These are phyloP conservation scores for Hymenochaete sp. DNA, from an alignment of 1,284 basidiomycete genomes.

Conservation along the genomic window DNA sequence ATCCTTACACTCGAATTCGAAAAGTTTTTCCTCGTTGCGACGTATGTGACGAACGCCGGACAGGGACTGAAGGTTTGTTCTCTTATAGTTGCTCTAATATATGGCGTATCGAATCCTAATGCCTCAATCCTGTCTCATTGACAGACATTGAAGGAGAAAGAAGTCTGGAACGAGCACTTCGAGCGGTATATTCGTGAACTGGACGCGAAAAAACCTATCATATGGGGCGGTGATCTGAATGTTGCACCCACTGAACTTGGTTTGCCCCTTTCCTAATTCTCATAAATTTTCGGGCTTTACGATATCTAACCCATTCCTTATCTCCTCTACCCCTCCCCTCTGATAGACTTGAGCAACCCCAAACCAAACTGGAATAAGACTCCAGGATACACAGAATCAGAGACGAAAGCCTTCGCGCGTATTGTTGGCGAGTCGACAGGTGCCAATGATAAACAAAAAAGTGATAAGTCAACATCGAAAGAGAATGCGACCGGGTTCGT, in stretches of 20 bases:
- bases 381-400: constrained; percentile 71
- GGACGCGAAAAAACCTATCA: constrained; percentile 72
- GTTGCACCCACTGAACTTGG: constrained; percentile 73
- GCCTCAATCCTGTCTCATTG: not conserved
- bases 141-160: constrained; percentile 66
- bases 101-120: not conserved
- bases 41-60: constrained; percentile 87
- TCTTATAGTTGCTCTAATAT: no score
- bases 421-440: constrained; percentile 43
- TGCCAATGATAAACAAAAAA: constrained; percentile 23
- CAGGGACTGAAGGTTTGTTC: constrained; percentile 59
- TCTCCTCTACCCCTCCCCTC: not conserved
- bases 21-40: constrained; percentile 64
- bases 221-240: constrained; percentile 88
- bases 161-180: constrained; percentile 71
- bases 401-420: constrained; percentile 62
- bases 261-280: constrained; percentile 23
- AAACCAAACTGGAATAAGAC: constrained; percentile 74
- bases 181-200: constrained; percentile 61
- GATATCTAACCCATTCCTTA: not conserved
- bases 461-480: constrained; percentile 17
- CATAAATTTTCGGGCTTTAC: not conserved
- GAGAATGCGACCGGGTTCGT: constrained; percentile 42
- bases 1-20: constrained; percentile 77
- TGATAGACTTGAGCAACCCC: constrained; percentile 54